Percentiles rank a stretch among this genome's conserved stretches.
These are phyloP conservation scores for Leccinum barrowsii DNA, from an alignment of 768 basidiomycete species.

Conservation along the genomic window DNA sequence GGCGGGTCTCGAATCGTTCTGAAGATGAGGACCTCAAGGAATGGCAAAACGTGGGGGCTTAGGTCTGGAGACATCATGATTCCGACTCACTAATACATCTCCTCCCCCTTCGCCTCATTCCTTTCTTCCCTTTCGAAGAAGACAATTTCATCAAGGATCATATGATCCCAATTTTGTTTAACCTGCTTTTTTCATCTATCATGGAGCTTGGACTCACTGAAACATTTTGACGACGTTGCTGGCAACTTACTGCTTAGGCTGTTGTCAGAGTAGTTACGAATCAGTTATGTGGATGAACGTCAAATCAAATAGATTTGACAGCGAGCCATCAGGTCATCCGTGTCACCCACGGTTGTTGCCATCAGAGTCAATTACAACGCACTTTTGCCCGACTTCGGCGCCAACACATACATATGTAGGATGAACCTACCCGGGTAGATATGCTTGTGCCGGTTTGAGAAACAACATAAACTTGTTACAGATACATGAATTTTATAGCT, in stretches of 20 bases:
- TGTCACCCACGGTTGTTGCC: neutral
- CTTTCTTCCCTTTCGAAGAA: neutral
- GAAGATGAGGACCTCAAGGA: conserved; percentile 35
- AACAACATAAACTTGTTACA: too few relatives aligned
- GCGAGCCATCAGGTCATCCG: neutral
- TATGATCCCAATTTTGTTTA: neutral
- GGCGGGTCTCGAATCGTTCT: conserved; percentile 4
- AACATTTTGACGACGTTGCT: neutral
- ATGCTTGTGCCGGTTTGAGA: too few relatives aligned
- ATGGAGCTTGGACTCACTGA: neutral
- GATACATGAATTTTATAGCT: too few relatives aligned
- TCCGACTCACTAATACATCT: neutral
- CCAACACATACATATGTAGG: too few relatives aligned
- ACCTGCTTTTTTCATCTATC: neutral
- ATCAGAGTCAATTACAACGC: neutral
- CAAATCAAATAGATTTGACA: neutral
- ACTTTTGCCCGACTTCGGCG: too few relatives aligned
- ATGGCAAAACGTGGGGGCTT: conserved; percentile 41
- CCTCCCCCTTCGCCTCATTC: neutral
- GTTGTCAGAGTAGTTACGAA: neutral
- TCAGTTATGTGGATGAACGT: neutral
- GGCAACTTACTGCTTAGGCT: neutral
- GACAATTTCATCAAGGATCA: neutral
- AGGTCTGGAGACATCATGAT: conserved; percentile 16
- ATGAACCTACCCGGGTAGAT: too few relatives aligned